These are phyloP conservation scores for Xylaria sp. DNA, from an alignment of 2,329 filamentous ascomycete genomes.

Conservation along the genomic window DNA sequence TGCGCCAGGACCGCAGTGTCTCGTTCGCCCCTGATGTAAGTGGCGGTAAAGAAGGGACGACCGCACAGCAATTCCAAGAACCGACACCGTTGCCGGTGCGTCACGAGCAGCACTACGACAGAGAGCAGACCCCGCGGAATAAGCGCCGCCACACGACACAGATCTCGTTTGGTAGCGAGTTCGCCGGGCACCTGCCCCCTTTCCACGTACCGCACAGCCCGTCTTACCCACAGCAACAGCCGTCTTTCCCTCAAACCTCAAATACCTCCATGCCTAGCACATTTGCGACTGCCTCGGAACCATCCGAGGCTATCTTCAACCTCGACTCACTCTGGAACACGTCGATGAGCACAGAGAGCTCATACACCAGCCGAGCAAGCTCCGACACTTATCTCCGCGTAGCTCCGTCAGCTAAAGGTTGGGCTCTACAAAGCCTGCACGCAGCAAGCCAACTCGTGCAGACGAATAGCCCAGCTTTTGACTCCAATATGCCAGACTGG, in stretches of 20 bases:
- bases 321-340: conserved; percentile 9
- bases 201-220: conserved; percentile 5
- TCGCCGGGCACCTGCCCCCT: not conserved
- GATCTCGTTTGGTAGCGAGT: not conserved
- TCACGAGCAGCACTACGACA: not conserved
- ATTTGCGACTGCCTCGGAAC: not conserved
- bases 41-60: not conserved
- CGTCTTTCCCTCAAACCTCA: not conserved
- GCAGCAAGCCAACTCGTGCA: conserved; percentile 9
- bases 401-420: conserved; percentile 19
- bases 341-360: not conserved
- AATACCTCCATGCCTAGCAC: conserved; percentile 4
- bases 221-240: conserved; percentile 5
- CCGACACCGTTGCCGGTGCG: not conserved
- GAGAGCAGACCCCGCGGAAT: not conserved
- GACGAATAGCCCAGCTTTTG: not conserved
- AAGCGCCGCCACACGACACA: not conserved
- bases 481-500: conserved; percentile 17
- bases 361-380: not conserved
- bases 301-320: conserved; percentile 1
- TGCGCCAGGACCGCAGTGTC: not conserved
- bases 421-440: conserved; percentile 19
- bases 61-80: not conserved
- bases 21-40: not conserved
- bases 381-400: conserved; percentile 19